Base-by-base conservation (phyloP, 441 rosid genomes). In the Geranium incanum region DNA sequence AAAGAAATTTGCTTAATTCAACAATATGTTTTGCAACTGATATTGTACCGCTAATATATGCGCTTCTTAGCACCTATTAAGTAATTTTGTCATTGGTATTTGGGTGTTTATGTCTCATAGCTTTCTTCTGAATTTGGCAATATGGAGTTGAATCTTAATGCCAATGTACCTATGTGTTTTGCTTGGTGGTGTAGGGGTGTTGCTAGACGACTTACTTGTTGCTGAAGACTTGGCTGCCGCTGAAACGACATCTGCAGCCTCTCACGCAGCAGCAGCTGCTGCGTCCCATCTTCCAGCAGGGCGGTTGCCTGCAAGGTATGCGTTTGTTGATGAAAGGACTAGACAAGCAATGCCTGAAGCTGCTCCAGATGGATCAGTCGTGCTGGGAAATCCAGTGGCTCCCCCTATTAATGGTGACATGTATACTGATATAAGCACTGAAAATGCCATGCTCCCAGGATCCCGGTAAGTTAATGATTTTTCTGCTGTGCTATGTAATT, bases 141-240 rank as follows among this genome's bases (percentile, higher is more conserved):
- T 6, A 15, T 55, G 21, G 62, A 4, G 21, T 55, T 16, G 21
- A 55, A 15, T 55, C 21, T 55, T 16, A 15, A 18, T 5, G 19
- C 23, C 21, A 16, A 6, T 55, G 6, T 55, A 57, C 55, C 73
- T 11, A 43, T 60, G 43, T 59, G 5, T 38, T 37, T 5, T 79
- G 66, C 74, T 75, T 68, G 62, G 45, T 81, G 74, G 73, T 77
- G 45, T 75, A 92, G 99, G 99, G 67, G 97, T 90, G 75, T 78
- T 95, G 84, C 97, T 95, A 74, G 99, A 95, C 85, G 99, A 95
- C 82, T 84, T 95, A 66, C 91, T 95, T 84, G 89, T 85, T 63
- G 91, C 97, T 75, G 97, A 92, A 81, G 99, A 95, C 81, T 85
- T 87, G 70, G 88, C 94, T 73, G 93, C 97, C 55, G 97, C 97